Base-by-base conservation (phyloP, 257 asterid species). In the Solanum bukasovii region DNA sequence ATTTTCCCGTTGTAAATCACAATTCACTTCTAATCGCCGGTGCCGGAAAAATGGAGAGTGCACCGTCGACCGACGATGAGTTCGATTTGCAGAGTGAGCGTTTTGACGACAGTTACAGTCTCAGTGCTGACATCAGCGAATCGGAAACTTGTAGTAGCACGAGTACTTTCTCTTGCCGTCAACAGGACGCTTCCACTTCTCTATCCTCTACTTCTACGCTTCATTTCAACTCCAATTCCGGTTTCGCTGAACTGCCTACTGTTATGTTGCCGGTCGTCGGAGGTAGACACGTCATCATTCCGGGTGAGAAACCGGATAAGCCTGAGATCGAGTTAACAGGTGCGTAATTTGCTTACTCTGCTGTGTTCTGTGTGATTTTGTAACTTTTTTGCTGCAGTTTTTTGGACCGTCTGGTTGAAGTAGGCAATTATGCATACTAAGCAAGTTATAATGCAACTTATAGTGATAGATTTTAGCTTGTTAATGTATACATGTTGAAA, bases 81-180 rank as follows among this genome's bases (percentile, higher is more conserved):
- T 87, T 52, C 16, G 98, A 94, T 72, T 94, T 87, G 49, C 61
- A 90, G 88, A 88, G 94, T 93, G 72, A 93, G 84, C 85, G 93
- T 91, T 20, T 90, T 87, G 95, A 93, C 85, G 85, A 81, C 38
- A 81, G 94, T 91, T 96, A 96, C 89, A 94, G 96, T 89, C 74
- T 93, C 61, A 96, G 98, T 88, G 99, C 99, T 81, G 99, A 96
- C 90, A 92, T 95, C 85, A 95, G 98, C 86, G 98, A 96, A 89
- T 96, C 98, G 88, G 99, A 94, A 94, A 93, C 96, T 79, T 94
- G 94, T 25, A 93, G 95, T 29, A 93, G 94, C 89, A 92, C 91
- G 72, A 91, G 95, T 3, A 92, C 93, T 88, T 92, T 98, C 31
- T 93, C 95, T 35, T 52, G 72, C 81, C 27, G 90, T 78, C 52